Conservation (phyloP, 1,284 basidiomycete species). For the Irpex sp. region DNA sequence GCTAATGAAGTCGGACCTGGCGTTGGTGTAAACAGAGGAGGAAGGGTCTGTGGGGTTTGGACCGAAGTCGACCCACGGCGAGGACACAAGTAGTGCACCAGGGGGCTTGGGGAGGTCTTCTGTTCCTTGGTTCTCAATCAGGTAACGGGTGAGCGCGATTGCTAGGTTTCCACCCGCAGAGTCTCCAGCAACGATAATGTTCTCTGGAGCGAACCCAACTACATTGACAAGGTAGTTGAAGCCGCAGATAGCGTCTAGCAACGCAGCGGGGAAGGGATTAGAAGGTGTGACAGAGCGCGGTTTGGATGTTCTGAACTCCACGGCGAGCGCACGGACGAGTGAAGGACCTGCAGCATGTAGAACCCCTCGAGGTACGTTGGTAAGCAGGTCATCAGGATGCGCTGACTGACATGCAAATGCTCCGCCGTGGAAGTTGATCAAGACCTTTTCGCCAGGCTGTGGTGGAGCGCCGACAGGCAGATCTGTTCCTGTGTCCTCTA, state of each 20-base stretch:
- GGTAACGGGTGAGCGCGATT: constrained; percentile 31
- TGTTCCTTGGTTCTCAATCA: constrained; percentile 14
- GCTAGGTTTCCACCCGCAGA: constrained; percentile 50
- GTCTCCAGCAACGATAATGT: constrained; percentile 50
- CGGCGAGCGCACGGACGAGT: constrained; percentile 11
- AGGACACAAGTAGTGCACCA: constrained; percentile 36
- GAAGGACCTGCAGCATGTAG: constrained; percentile 10
- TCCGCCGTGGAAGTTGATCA: constrained; percentile 48
- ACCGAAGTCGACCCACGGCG: constrained; percentile 53
- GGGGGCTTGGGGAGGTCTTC: constrained; percentile 30
- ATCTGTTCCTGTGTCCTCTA: constrained; percentile 33
- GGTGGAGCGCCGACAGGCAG: constrained; percentile 30
- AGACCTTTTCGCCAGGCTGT: constrained; percentile 42
- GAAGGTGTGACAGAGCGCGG: constrained; percentile 16
- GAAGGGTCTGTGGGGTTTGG: constrained; percentile 26
- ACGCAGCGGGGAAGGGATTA: constrained; percentile 41
- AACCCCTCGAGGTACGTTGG: constrained; percentile 17
- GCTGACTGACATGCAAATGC: constrained; percentile 33
- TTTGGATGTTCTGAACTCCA: constrained; percentile 30
- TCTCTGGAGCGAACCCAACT: constrained; percentile 32
- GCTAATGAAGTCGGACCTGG: constrained; percentile 21
- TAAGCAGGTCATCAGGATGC: constrained; percentile 21
- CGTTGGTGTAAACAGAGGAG: constrained; percentile 37
- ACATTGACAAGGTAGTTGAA: constrained; percentile 38
- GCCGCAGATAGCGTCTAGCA: constrained; percentile 41